phyloP scores from a whole-genome alignment of 345 rosid species.

The Anacardium occidentale region DNA sequence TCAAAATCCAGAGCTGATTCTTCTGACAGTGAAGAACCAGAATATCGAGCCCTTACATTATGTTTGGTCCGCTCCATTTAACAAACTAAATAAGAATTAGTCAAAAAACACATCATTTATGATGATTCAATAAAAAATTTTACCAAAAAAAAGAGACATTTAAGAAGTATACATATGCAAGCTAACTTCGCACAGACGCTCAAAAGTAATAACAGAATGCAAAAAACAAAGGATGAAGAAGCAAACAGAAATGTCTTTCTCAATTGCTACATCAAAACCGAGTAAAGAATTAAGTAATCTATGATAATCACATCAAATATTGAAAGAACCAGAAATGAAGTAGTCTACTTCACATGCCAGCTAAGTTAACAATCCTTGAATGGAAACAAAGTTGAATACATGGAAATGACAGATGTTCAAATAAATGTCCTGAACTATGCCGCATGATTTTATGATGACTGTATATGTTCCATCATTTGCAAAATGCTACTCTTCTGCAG shows the following conservation, averaged over 20 bases:
- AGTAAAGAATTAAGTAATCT: background rate
- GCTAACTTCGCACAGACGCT: background rate
- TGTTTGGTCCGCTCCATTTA: conserved; percentile 48
- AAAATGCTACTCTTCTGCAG: background rate
- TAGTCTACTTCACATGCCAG: background rate
- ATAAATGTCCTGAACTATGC: background rate
- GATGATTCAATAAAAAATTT: background rate
- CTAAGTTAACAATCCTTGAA: background rate
- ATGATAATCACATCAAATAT: no score
- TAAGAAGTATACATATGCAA: background rate
- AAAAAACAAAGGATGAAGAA: no score
- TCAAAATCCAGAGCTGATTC: conserved; percentile 75
- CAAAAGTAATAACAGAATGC: background rate
- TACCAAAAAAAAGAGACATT: background rate
- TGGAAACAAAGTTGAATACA: background rate
- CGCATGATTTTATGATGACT: background rate
- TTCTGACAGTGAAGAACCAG: conserved; percentile 59
- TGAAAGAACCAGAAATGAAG: background rate
- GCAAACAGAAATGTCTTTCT: no score
- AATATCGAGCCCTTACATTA: conserved; percentile 40
- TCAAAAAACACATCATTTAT: background rate
- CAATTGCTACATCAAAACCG: no score
- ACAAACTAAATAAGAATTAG: conserved; percentile 4
- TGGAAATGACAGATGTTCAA: background rate
- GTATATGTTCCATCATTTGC: background rate